Evolutionary conservation across 2,329 filamentous ascomycete species (phyloP).

Genomic region (Ophiosphaerella narmari): DNA sequence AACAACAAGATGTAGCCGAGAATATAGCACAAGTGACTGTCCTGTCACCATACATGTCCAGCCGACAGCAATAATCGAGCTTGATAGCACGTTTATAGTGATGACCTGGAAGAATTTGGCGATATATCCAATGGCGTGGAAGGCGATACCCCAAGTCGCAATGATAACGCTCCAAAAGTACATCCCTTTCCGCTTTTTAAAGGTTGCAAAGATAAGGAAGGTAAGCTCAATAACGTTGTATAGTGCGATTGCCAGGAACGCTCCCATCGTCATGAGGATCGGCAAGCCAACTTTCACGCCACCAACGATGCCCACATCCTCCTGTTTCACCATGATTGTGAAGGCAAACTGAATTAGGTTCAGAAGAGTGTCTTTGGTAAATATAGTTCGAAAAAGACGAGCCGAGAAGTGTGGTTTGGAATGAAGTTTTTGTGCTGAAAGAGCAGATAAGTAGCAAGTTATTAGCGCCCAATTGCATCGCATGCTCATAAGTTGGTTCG

Average conservation of each 20-base stretch:
- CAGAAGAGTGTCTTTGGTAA: no score
- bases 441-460: no score
- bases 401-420: no score
- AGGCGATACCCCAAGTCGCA: conserved; percentile 48
- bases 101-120: conserved; percentile 41
- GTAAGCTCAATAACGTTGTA: conserved; percentile 38
- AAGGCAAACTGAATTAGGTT: no score
- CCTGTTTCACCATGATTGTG: background rate
- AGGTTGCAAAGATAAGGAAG: conserved; percentile 45
- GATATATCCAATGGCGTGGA: conserved; percentile 51
- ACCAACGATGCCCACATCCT: conserved; percentile 14
- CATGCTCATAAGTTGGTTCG: no score
- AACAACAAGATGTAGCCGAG: conserved; percentile 62
- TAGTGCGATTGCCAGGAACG: conserved; percentile 27
- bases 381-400: no score
- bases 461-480: no score
- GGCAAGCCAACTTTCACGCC: conserved; percentile 12
- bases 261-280: conserved; percentile 22
- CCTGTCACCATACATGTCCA: conserved; percentile 65
- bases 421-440: no score
- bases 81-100: conserved; percentile 21
- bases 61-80: conserved; percentile 27
- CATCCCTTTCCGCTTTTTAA: conserved; percentile 50
- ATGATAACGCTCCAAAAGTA: conserved; percentile 55
- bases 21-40: conserved; percentile 64